Conservation (phyloP, 2,329 filamentous ascomycete genomes). For the Neofusicoccum parvum region DNA sequence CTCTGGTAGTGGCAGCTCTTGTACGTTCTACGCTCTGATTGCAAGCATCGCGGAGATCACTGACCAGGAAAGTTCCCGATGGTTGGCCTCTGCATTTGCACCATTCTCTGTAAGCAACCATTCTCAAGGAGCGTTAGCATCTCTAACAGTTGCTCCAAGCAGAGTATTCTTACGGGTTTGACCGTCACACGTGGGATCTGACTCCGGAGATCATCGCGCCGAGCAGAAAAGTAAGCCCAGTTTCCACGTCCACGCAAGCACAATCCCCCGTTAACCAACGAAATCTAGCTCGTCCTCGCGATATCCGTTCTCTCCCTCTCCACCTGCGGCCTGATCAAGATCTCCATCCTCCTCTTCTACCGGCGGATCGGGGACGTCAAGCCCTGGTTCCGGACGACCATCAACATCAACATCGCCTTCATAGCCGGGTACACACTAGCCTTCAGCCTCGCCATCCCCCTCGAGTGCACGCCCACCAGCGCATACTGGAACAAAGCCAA, state of each 20-base stretch:
- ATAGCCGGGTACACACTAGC: constrained; percentile 43
- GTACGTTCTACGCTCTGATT: neutral
- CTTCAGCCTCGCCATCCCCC: constrained; percentile 39
- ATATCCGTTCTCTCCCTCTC: constrained; percentile 32
- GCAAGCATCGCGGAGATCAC: neutral
- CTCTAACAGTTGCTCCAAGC: neutral
- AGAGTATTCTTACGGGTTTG: neutral
- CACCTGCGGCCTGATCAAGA: constrained; percentile 34
- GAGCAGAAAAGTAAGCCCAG: neutral
- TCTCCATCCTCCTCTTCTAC: constrained; percentile 46
- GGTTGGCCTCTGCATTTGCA: neutral
- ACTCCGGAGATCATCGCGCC: neutral
- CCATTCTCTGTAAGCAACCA: neutral
- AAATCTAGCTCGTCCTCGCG: constrained; percentile 24
- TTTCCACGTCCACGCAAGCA: neutral
- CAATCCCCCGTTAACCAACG: neutral
- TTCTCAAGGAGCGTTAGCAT: neutral
- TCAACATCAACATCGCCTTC: constrained; percentile 42
- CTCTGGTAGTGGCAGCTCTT: neutral
- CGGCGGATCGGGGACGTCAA: constrained; percentile 42
- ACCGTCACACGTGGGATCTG: constrained; percentile 6
- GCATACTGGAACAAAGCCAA: constrained; percentile 47
- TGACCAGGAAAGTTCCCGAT: neutral
- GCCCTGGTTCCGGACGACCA: constrained; percentile 38
- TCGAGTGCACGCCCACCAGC: constrained; percentile 42